phyloP scores from a whole-genome alignment of 345 rosid species.

The Excoecaria cochinchinensis region DNA sequence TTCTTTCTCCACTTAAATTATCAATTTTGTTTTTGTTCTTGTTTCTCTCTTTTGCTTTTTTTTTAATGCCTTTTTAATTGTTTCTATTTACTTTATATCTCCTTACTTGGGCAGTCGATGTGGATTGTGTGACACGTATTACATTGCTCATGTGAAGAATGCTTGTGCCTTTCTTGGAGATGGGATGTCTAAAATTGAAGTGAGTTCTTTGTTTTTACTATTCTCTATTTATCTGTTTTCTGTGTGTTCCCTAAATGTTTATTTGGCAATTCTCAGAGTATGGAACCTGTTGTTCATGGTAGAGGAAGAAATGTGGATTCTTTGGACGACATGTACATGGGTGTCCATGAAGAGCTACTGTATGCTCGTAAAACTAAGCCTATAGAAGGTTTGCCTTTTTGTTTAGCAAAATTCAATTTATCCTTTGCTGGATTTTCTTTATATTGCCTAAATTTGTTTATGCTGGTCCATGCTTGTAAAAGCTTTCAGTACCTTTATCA shows the following conservation, averaged over 20 bases:
- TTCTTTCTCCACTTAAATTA: neutral
- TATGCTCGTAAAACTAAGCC: slow-evolving; percentile 91
- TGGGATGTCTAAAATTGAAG: slow-evolving; percentile 95
- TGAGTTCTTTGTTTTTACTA: slow-evolving; percentile 24
- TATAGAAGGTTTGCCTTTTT: slow-evolving; percentile 56
- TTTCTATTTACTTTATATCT: neutral
- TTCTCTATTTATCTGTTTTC: neutral
- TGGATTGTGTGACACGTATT: slow-evolving; percentile 89
- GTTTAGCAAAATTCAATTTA: neutral
- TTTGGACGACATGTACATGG: slow-evolving; percentile 79
- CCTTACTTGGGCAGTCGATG: slow-evolving; percentile 50
- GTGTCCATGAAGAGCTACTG: slow-evolving; percentile 68
- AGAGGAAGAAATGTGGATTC: slow-evolving; percentile 75
- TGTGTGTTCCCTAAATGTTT: neutral
- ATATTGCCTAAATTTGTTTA: neutral
- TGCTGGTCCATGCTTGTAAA: neutral
- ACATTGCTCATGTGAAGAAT: slow-evolving; percentile 87
- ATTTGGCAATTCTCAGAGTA: slow-evolving; percentile 37
- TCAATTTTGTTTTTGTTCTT: neutral
- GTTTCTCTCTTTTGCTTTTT: neutral
- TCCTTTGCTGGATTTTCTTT: neutral
- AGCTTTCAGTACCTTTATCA: neutral
- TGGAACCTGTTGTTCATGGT: slow-evolving; percentile 88
- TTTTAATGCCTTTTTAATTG: neutral
- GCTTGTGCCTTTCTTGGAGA: slow-evolving; percentile 96